phyloP scores from a whole-genome alignment of 805 yeast species.

The Blastobotrys robertii region DNA sequence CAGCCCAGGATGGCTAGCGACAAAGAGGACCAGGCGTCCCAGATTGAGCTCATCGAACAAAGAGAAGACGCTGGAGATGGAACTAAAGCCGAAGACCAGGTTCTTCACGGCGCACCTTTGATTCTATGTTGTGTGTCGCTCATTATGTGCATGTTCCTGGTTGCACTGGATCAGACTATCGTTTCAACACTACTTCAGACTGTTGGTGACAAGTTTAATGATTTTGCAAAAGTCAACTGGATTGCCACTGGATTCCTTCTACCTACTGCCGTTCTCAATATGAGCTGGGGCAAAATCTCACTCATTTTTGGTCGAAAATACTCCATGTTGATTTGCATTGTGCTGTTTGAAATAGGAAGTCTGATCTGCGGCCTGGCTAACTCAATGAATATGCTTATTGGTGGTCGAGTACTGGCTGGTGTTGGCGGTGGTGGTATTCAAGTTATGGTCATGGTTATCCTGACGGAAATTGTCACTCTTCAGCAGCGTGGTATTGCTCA shows the following conservation, averaged over 20 bases:
- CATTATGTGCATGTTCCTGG: slow-evolving; percentile 15
- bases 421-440: slow-evolving; percentile 85
- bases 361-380: slow-evolving; percentile 34
- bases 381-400: slow-evolving; percentile 50
- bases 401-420: slow-evolving; percentile 73
- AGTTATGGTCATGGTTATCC: slow-evolving; percentile 61
- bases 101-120: slow-evolving; percentile 16
- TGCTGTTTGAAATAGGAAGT: slow-evolving; percentile 34
- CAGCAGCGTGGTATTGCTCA: slow-evolving; percentile 72
- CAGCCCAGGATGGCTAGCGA: neutral
- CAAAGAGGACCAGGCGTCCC: neutral
- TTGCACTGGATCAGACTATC: slow-evolving; percentile 42
- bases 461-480: slow-evolving; percentile 67
- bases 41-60: neutral
- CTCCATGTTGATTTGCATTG: slow-evolving; percentile 30
- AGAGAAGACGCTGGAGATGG: slow-evolving; percentile 19
- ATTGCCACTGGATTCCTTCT: slow-evolving; percentile 54
- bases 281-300: slow-evolving; percentile 51
- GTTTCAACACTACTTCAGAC: slow-evolving; percentile 44
- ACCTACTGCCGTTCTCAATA: slow-evolving; percentile 55
- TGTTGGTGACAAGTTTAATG: slow-evolving; percentile 43
- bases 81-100: slow-evolving; percentile 16
- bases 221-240: slow-evolving; percentile 40
- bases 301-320: slow-evolving; percentile 36
- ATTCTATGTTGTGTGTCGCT: slow-evolving; percentile 12